Evolutionary conservation across 1,139 yeast species (phyloP), one percentile per base, ranked within the genome.

Genomic region (Wickerhamomyces sp.): DNA sequence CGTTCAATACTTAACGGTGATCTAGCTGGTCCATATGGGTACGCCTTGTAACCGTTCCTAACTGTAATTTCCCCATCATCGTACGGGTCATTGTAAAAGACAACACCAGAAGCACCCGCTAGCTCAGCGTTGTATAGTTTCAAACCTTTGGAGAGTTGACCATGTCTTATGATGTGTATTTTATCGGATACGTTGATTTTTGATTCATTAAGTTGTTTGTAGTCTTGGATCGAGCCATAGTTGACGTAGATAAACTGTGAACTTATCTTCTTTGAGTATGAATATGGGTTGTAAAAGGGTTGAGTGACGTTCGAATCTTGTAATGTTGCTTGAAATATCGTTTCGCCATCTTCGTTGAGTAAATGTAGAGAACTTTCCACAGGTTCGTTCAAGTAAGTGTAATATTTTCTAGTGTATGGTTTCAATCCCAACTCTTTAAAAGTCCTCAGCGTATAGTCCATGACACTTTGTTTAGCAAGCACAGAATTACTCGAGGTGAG

Each of bases 261-360:
- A 16, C 68, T 71, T 1, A 76, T 75, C 26, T 71, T 71, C 1
- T 82, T 86, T 13, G 70, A 66, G 1, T 59, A 52, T 0, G 84
- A 74, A 50, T 78, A 81, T 2, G 80, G 83, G 49, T 79, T 78
- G 57, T 73, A 81, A 19, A 8, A 10, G 10, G 21, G 10, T 4
- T 70, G 61, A 10, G 83, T 46, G 11, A 61, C 75, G 48, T 86
- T 95, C n/a, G n/a, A n/a, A 58, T 87, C 96, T 46, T 65, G 62
- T 48, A 86, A 65, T 0, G 76, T 66, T 1, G 95, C 87, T 34
- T 65, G 19, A 54, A 73, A 85, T 17, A 71, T 56, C 8, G 68
- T 55, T 10, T 62, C 49, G 3, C 42, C 55, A 11, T 59, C 49
- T 9, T 54, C 44, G 30, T 61, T 60, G 23, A 70, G 33, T 28